Percentiles rank a stretch among this genome's conserved stretches.
phyloP scores from a whole-genome alignment of 257 asterid genomes.

The Dorcoceras hygrometricum region DNA sequence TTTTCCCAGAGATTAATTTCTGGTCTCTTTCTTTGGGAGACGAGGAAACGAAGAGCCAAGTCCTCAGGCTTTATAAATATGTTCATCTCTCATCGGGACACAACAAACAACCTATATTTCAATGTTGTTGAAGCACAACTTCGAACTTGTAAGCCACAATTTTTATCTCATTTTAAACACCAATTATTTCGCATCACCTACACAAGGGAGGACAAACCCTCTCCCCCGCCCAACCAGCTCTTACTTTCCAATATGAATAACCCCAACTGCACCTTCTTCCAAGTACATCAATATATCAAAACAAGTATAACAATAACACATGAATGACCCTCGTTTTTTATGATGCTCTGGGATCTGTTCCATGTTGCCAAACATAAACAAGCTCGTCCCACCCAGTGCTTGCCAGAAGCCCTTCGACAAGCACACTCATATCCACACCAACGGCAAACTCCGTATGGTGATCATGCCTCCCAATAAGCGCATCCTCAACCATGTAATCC shows the following conservation, averaged over 20 bases:
- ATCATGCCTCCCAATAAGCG: conserved; percentile 82
- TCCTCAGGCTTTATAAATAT: too few relatives aligned
- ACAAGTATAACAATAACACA: conserved; percentile 12
- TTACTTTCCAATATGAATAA: neutral
- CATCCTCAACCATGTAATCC: conserved; percentile 97
- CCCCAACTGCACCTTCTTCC: neutral
- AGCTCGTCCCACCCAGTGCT: conserved; percentile 99
- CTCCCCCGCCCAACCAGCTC: neutral
- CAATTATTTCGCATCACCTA: neutral
- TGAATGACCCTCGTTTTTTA: conserved; percentile 31
- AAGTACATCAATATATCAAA: conserved; percentile 6
- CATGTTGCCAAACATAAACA: conserved; percentile 94
- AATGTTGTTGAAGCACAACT: too few relatives aligned
- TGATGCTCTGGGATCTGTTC: conserved; percentile 90
- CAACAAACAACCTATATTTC: too few relatives aligned
- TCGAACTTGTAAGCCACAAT: too few relatives aligned
- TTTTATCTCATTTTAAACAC: neutral
- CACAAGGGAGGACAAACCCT: neutral
- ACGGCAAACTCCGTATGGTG: conserved; percentile 96
- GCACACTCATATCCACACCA: conserved; percentile 91
- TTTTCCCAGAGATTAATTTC: too few relatives aligned
- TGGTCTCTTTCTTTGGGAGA: too few relatives aligned
- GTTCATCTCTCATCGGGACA: too few relatives aligned
- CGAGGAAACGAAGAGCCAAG: too few relatives aligned
- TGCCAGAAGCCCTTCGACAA: conserved; percentile 92